Evolutionary conservation across 176 grass and related monocot species (phyloP), one percentile per base, ranked within the genome.

Genomic region (Hordeum vulgare): DNA sequence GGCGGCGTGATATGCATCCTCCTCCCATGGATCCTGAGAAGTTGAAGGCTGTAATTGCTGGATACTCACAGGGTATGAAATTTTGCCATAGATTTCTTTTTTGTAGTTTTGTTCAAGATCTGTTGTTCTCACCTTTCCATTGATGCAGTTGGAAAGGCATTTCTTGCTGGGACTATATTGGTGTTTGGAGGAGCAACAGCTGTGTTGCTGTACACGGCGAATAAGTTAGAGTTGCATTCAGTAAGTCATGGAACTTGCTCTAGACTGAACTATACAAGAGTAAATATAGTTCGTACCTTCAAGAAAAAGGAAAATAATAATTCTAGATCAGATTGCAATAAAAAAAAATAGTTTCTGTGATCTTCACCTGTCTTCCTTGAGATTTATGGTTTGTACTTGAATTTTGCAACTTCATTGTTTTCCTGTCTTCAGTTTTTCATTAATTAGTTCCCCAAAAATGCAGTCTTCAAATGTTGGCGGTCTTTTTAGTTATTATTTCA

Each of bases 81-180:
- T 5, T 5, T 53, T 39, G 44, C 27, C 18, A 81, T n/a, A 18
- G 29, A 51, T 0, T 20, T 29, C 3, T 76, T 4, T 76, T 18
- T 44, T 73, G 17, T 39, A 70, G 37, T 83, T 4, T 73, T 85
- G 26, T 58, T 57, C 72, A 64, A 63, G 8, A 44, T 83, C 9
- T 49, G 42, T 54, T 60, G 2, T 76, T 31, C 65, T 67, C 31
- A 80, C 28, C 80, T 39, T 85, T 56, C 39, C 11, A 70, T 45
- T 35, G 69, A 72, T 86, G 47, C 88, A 98, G 96, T 98, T 93
- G 93, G 84, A 18, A 98, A 95, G 70, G 96, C 93, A 75, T 95
- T 95, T 90, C 45, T 75, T 61, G 82, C 56, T 91, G 90, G 89
- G 2, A 95, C 90, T 63, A 18, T 88, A 18, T 68, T 95, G 76